phyloP scores from a whole-genome alignment of 768 basidiomycete species.

The Chalciporus pseudorubinellus region DNA sequence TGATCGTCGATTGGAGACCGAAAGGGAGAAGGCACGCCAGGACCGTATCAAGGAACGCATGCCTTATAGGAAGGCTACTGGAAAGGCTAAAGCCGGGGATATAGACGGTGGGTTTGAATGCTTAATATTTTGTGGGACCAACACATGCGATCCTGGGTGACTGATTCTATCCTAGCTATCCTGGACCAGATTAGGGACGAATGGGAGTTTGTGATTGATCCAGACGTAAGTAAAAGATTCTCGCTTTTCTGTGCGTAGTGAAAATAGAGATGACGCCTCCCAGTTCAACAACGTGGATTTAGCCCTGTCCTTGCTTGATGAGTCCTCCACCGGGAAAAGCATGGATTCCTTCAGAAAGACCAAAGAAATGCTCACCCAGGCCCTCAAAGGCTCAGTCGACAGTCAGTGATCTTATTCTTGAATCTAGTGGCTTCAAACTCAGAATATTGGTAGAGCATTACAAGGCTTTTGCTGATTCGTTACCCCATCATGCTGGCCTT shows the following conservation, averaged over 20 bases:
- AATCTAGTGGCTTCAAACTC: conserved; percentile 1
- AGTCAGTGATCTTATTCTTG: conserved; percentile 46
- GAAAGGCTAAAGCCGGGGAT: conserved; percentile 66
- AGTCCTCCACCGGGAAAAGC: conserved; percentile 67
- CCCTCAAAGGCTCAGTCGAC: conserved; percentile 85
- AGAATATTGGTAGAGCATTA: conserved; percentile 66
- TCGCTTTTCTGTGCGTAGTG: not conserved
- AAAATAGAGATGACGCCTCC: conserved; percentile 6
- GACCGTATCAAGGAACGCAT: conserved; percentile 67
- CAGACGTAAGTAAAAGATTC: conserved; percentile 54
- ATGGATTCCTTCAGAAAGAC: conserved; percentile 75
- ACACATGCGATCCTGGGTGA: not conserved
- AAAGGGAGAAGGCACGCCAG: conserved; percentile 64
- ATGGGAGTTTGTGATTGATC: conserved; percentile 85
- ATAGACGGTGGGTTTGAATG: conserved; percentile 69
- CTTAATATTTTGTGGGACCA: not conserved
- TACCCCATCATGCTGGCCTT: conserved; percentile 86
- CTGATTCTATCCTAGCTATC: conserved; percentile 50
- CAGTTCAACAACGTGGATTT: conserved; percentile 95
- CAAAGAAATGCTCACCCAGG: conserved; percentile 73
- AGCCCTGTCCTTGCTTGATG: conserved; percentile 84
- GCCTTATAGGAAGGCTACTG: conserved; percentile 52
- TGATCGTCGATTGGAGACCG: conserved; percentile 58
- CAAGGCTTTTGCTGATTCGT: conserved; percentile 89
- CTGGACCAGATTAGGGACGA: conserved; percentile 84